These are phyloP conservation scores for Lichtheimia ramosa DNA, from an alignment of 371 early-diverging fungal species.

Conservation along the genomic window DNA sequence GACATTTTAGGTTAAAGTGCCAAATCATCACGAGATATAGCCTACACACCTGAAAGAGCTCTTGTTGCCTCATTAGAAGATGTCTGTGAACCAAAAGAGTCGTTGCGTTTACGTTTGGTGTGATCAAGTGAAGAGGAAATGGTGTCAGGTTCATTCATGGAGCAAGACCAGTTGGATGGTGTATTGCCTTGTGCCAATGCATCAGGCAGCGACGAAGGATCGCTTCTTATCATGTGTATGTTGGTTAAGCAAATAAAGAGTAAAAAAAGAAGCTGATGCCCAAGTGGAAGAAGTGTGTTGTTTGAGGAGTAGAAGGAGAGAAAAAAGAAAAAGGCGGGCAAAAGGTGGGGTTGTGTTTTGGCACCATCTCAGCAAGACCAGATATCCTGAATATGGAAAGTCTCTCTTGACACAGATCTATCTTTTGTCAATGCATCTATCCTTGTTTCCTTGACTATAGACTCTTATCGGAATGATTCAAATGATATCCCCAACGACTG, in stretches of 20 bases:
- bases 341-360: too few relatives aligned
- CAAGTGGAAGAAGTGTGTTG: not conserved
- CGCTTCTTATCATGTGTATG: not conserved
- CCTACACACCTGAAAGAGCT: not conserved
- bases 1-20: too few relatives aligned
- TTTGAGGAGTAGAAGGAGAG: not conserved
- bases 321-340: not conserved
- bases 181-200: not conserved
- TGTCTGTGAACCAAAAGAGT: not conserved
- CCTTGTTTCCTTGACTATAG: too few relatives aligned
- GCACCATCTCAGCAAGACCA: constrained; percentile 1
- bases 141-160: not conserved
- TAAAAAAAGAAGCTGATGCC: not conserved
- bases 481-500: too few relatives aligned
- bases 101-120: not conserved
- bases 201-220: not conserved
- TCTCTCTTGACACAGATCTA: not conserved
- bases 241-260: not conserved
- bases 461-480: too few relatives aligned
- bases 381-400: not conserved
- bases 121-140: too few relatives aligned
- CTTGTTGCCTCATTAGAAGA: not conserved
- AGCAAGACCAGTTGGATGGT: not conserved
- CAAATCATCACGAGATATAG: not conserved
- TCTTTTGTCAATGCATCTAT: not conserved